Percentiles rank a stretch among this genome's conserved stretches.
These are phyloP conservation scores for Colletotrichum plurivorum DNA, from an alignment of 2,329 filamentous ascomycete species.

Conservation along the genomic window DNA sequence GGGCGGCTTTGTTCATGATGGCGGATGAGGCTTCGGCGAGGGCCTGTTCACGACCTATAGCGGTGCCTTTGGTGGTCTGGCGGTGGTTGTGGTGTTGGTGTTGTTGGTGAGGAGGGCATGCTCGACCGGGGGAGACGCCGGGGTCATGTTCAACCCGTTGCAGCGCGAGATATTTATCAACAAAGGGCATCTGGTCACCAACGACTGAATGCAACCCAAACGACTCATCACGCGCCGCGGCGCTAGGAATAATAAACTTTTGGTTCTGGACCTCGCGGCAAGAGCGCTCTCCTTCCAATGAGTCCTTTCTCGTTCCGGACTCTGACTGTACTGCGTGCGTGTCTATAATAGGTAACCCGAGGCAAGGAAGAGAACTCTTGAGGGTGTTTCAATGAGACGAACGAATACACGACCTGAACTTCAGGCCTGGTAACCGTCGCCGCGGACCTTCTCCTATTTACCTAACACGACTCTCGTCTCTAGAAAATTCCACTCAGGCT, in stretches of 20 bases:
- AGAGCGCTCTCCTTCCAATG: not conserved
- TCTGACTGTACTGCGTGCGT: no score
- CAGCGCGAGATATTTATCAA: constrained; percentile 33
- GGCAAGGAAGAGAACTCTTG: no score
- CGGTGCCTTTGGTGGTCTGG: constrained; percentile 10
- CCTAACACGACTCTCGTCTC: constrained; percentile 29
- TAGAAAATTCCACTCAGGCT: constrained; percentile 35
- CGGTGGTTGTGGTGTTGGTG: not conserved
- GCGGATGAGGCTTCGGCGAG: constrained; percentile 36
- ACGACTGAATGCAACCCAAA: constrained; percentile 23
- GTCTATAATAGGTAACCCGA: no score
- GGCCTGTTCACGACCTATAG: constrained; percentile 29
- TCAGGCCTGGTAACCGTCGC: not conserved
- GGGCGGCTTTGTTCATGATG: constrained; percentile 53
- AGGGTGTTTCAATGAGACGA: not conserved
- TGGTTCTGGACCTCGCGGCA: constrained; percentile 8
- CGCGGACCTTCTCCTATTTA: not conserved
- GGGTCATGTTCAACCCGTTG: constrained; percentile 5
- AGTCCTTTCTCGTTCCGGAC: not conserved
- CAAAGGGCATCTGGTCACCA: constrained; percentile 20
- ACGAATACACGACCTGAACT: not conserved
- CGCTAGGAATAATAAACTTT: not conserved
- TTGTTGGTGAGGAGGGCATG: not conserved
- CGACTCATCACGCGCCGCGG: not conserved
- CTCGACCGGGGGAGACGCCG: not conserved